These are phyloP conservation scores for Nyssa sinensis DNA, from an alignment of 148 eudicot genomes.

Conservation along the genomic window DNA sequence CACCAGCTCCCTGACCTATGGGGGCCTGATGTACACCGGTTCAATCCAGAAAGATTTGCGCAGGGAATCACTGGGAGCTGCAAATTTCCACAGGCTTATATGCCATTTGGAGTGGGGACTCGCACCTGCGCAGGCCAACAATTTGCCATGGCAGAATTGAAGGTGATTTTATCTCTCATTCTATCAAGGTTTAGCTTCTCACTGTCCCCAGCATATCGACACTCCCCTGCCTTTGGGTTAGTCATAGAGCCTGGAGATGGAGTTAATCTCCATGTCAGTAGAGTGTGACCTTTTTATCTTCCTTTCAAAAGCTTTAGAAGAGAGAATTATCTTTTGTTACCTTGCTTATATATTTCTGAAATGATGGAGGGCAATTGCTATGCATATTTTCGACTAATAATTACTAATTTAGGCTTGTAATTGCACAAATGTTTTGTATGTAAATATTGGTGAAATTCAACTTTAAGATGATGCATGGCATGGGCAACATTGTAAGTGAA, in stretches of 20 bases:
- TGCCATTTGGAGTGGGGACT: constrained; percentile 23
- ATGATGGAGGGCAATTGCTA: too few species aligned
- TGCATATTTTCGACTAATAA: too few species aligned
- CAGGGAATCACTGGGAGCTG: constrained; percentile 18
- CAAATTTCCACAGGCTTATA: constrained; percentile 17
- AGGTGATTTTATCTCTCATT: constrained; percentile 12
- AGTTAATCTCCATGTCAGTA: not conserved
- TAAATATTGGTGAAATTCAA: too few species aligned
- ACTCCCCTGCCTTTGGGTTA: not conserved
- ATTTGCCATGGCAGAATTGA: constrained; percentile 18
- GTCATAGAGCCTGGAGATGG: not conserved
- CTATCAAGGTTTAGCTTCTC: not conserved
- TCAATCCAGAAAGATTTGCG: constrained; percentile 24
- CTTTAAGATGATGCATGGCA: too few species aligned
- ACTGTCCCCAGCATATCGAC: not conserved
- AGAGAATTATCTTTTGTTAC: too few species aligned
- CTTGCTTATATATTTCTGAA: too few species aligned
- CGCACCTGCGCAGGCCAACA: constrained; percentile 20
- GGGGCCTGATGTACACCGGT: constrained; percentile 19
- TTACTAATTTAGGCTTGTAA: too few species aligned
- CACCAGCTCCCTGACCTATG: constrained; percentile 21
- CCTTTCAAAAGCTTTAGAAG: too few species aligned
- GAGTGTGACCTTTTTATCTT: not conserved
- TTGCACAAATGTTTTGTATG: too few species aligned
- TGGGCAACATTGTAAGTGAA: too few species aligned